Evolutionary conservation across 2,329 filamentous ascomycete genomes (phyloP), one percentile per base, ranked within the genome.

Genomic region (Xylaria sp.): DNA sequence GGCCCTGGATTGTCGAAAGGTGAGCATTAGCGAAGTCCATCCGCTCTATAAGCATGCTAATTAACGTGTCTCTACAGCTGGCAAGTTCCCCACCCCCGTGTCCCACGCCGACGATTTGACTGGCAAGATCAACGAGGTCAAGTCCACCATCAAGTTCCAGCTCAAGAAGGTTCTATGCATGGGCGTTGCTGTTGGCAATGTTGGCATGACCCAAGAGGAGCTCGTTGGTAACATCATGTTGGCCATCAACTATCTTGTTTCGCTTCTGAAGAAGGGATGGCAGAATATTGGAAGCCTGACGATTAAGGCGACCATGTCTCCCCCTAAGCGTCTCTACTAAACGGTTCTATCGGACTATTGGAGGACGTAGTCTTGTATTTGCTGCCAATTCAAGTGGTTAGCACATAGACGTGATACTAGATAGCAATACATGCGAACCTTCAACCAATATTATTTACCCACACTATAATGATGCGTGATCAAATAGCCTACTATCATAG

Each of bases 101-200:
- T 98, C 94, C 75, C 96, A 99, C 92, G 84, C 88, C 83, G 96
- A 99, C 82, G 95, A 98, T 83, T 91, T 99, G 77, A 88, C 86
- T 83, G 89, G 86, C 89, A 98, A 97, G 92, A 93, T 98, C 89
- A 97, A 88, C 87, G 96, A 99, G 84, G 95, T 99, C 90, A 98
- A 98, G 92, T 97, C 93, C 79, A 99, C 96, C 85, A 98, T 99
- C 92, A 99, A 99, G 92, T 99, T 99, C 92, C 94, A 99, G 90
- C 90, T 99, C 81, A 99, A 99, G 93, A 99, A 99, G 93, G 96
- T 99, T 84, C 90, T 99, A 79, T 99, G 96, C 90, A 94, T 99
- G 90, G 96, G 95, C 92, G 95, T 98, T 83, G 96, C 96, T 79
- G 93, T 99, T 81, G 96, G 96, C 82, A 97, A 99, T 86, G 96